Conservation (phyloP, 768 basidiomycete genomes). For the Lanmaoa pseudosensibilis region DNA sequence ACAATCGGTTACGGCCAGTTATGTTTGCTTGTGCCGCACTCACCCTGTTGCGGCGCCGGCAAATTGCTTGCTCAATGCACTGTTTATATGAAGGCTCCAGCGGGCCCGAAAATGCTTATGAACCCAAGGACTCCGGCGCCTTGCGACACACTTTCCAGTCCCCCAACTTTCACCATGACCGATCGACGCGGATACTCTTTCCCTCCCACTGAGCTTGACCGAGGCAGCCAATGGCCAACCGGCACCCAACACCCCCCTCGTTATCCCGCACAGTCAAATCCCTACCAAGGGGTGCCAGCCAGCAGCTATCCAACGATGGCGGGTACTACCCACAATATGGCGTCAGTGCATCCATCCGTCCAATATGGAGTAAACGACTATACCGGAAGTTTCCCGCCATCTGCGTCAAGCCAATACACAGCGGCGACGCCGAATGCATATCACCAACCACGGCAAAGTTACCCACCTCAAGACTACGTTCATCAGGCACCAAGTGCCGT, state of each 20-base stretch:
- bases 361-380: slow-evolving; percentile 28
- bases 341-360: slow-evolving; percentile 18
- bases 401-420: slow-evolving; percentile 25
- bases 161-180: slow-evolving; percentile 22
- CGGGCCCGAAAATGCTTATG: slow-evolving; percentile 38
- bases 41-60: slow-evolving; percentile 34
- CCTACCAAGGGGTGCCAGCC: slow-evolving; percentile 20
- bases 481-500: slow-evolving; percentile 37
- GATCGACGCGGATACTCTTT: slow-evolving; percentile 34
- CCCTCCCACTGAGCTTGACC: slow-evolving; percentile 15
- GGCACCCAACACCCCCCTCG: slow-evolving; percentile 23
- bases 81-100: slow-evolving; percentile 27
- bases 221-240: slow-evolving; percentile 26
- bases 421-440: slow-evolving; percentile 15
- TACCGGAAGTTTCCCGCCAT: slow-evolving; percentile 12
- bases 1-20: slow-evolving; percentile 28
- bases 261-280: slow-evolving; percentile 22
- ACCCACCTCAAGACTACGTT: slow-evolving; percentile 27
- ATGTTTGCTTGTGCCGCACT: slow-evolving; percentile 32
- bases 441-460: slow-evolving; percentile 27
- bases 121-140: slow-evolving; percentile 23
- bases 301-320: slow-evolving; percentile 19
- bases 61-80: slow-evolving; percentile 27
- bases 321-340: slow-evolving; percentile 19
- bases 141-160: slow-evolving; percentile 3